Conservation (phyloP, 2,329 filamentous ascomycete species). For the Dothistroma pini region DNA sequence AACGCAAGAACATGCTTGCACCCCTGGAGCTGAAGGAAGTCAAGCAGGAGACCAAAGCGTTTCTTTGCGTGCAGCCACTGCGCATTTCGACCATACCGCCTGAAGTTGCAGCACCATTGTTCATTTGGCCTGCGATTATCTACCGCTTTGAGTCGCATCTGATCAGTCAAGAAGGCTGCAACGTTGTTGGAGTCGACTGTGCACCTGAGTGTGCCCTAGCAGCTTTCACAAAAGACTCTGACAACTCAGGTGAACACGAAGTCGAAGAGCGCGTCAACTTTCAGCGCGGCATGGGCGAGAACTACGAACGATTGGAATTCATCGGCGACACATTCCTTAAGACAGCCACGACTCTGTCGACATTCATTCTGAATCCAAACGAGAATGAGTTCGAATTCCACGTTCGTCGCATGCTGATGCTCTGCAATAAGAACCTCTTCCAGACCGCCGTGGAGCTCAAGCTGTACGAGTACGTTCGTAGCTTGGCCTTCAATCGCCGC, state of each 20-base stretch:
- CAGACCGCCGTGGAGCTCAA: slow-evolving; percentile 66
- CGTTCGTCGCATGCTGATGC: slow-evolving; percentile 81
- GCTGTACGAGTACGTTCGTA: slow-evolving; percentile 74
- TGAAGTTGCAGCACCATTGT: slow-evolving; percentile 66
- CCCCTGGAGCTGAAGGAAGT: slow-evolving; percentile 55
- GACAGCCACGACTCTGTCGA: slow-evolving; percentile 86
- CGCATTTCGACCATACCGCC: slow-evolving; percentile 69
- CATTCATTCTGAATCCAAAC: slow-evolving; percentile 72
- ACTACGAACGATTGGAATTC: slow-evolving; percentile 93
- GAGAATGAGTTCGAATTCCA: slow-evolving; percentile 85
- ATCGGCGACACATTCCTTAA: slow-evolving; percentile 93
- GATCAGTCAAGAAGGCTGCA: slow-evolving; percentile 72
- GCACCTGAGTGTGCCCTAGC: slow-evolving; percentile 71
- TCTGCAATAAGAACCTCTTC: slow-evolving; percentile 89
- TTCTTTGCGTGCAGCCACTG: slow-evolving; percentile 72
- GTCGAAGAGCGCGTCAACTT: slow-evolving; percentile 65
- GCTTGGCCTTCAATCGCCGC: slow-evolving; percentile 72
- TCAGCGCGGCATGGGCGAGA: slow-evolving; percentile 82
- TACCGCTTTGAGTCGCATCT: slow-evolving; percentile 78
- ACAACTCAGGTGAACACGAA: slow-evolving; percentile 70
- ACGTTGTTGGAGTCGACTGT: slow-evolving; percentile 61
- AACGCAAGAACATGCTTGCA: slow-evolving; percentile 81
- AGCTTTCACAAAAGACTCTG: slow-evolving; percentile 87
- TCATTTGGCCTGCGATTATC: slow-evolving; percentile 78
- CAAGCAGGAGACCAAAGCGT: slow-evolving; percentile 48